A percentile compares a stretch with the other conserved stretches of the same genome.
Evolutionary conservation across 805 yeast genomes (phyloP).

Genomic region (Lachancea dasiensis): DNA sequence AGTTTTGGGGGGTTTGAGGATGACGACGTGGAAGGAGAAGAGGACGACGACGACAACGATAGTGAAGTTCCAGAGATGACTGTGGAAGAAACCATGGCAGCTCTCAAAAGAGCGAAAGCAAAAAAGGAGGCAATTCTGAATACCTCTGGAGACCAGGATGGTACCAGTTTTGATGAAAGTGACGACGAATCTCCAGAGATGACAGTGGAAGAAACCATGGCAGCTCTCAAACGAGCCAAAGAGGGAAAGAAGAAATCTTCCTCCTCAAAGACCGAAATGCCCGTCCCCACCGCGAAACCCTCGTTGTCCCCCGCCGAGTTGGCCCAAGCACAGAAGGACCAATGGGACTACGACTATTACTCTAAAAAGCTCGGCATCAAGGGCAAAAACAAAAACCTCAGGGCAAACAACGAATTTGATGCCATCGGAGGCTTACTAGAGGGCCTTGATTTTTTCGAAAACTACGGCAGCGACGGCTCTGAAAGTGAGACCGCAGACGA

Average conservation of each 20-base stretch:
- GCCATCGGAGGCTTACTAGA: conserved; percentile 77
- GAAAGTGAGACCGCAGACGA: conserved; percentile 21
- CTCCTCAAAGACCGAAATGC: too few species aligned
- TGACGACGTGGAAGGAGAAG: conserved; percentile 2
- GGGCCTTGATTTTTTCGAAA: conserved; percentile 45
- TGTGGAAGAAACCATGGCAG: conserved; percentile 41
- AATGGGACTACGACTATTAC: conserved; percentile 73
- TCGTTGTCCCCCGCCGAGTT: conserved; percentile 39
- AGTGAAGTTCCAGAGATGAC: conserved; percentile 32
- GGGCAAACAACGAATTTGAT: conserved; percentile 56
- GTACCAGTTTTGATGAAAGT: conserved; percentile 12
- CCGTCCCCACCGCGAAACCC: conserved; percentile 1
- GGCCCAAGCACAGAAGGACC: conserved; percentile 52
- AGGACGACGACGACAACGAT: conserved; percentile 8
- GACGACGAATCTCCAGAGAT: conserved; percentile 23
- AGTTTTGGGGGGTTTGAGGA: too few species aligned
- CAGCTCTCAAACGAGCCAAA: conserved; percentile 29
- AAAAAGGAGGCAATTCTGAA: too few species aligned
- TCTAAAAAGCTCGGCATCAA: conserved; percentile 75
- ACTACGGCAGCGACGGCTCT: conserved; percentile 27
- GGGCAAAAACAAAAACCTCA: conserved; percentile 44
- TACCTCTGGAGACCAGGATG: conserved; percentile 17
- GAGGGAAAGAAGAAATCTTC: conserved; percentile 17
- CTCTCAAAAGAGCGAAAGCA: conserved; percentile 28
- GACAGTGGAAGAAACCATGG: conserved; percentile 35